These are phyloP conservation scores for Suillus paluster DNA, from an alignment of 768 basidiomycete species.

Conservation along the genomic window DNA sequence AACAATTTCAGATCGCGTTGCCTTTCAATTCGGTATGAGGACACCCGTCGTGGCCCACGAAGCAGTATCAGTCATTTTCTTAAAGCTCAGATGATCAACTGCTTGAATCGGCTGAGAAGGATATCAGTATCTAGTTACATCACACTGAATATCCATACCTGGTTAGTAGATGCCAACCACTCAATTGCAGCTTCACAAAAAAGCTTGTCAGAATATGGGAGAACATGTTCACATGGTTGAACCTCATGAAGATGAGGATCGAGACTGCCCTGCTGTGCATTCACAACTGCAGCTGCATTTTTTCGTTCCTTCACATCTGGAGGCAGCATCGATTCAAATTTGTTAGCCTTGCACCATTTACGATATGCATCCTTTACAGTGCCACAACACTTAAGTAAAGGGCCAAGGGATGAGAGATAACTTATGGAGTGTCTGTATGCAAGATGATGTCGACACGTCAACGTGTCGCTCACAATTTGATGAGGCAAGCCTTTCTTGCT, in stretches of 20 bases:
- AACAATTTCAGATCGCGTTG: conserved; percentile 34
- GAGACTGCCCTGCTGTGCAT: conserved; percentile 21
- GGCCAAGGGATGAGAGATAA: not conserved
- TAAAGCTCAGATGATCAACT: conserved; percentile 41
- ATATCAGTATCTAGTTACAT: not conserved
- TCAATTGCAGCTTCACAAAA: conserved; percentile 23
- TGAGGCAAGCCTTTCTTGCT: too few species aligned
- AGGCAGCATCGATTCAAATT: conserved; percentile 36
- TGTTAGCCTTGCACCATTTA: conserved; percentile 30
- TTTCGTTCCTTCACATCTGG: conserved; percentile 27
- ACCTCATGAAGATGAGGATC: conserved; percentile 30
- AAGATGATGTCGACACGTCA: conserved; percentile 7
- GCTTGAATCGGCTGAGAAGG: conserved; percentile 33
- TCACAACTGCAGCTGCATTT: conserved; percentile 9
- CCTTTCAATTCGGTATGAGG: conserved; percentile 35
- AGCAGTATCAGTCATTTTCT: conserved; percentile 44
- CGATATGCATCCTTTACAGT: conserved; percentile 22
- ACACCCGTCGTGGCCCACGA: conserved; percentile 41
- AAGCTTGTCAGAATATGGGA: conserved; percentile 37
- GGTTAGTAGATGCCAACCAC: conserved; percentile 45
- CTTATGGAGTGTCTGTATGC: not conserved
- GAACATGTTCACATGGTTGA: conserved; percentile 16
- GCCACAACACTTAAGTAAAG: not conserved
- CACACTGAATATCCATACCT: conserved; percentile 31
- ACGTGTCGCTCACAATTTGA: not conserved